phyloP scores from a whole-genome alignment of 2,329 filamentous ascomycete species.

The Nannizzia gypsea region DNA sequence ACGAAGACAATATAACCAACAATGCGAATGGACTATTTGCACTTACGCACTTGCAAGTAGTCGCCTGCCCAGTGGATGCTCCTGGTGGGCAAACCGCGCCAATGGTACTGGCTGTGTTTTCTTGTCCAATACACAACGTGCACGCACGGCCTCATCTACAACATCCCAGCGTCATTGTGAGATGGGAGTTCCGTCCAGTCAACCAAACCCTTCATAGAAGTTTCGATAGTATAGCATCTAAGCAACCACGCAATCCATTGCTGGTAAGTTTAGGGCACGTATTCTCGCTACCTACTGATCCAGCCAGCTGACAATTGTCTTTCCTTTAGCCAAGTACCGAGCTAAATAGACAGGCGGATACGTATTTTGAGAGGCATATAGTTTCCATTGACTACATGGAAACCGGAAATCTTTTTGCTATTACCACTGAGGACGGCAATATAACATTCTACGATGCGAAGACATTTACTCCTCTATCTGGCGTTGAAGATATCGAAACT shows the following conservation, averaged over 20 bases:
- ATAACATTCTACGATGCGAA: slow-evolving; percentile 68
- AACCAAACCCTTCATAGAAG: slow-evolving; percentile 58
- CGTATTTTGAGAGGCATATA: slow-evolving; percentile 57
- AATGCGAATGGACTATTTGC: slow-evolving; percentile 37
- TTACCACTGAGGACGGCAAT: slow-evolving; percentile 68
- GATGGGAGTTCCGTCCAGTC: slow-evolving; percentile 65
- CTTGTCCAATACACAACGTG: slow-evolving; percentile 43
- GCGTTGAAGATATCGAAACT: slow-evolving; percentile 50
- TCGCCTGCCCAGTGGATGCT: slow-evolving; percentile 54
- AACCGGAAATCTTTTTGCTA: slow-evolving; percentile 57
- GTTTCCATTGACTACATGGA: slow-evolving; percentile 57
- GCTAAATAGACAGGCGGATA: slow-evolving; percentile 55
- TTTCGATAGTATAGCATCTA: slow-evolving; percentile 62
- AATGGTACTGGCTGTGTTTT: slow-evolving; percentile 60
- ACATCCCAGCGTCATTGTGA: slow-evolving; percentile 61
- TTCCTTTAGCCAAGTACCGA: slow-evolving; percentile 34
- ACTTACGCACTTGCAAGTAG: slow-evolving; percentile 62
- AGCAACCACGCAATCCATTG: slow-evolving; percentile 44
- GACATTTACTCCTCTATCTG: slow-evolving; percentile 57
- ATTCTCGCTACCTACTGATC: neutral
- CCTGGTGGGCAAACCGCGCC: slow-evolving; percentile 38
- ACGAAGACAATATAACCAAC: slow-evolving; percentile 18
- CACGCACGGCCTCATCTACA: slow-evolving; percentile 47
- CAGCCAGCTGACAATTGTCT: slow-evolving; percentile 1
- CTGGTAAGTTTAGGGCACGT: slow-evolving; percentile 20